phyloP scores from a whole-genome alignment of 2,329 filamentous ascomycete species.

The Neoascochyta sp. region DNA sequence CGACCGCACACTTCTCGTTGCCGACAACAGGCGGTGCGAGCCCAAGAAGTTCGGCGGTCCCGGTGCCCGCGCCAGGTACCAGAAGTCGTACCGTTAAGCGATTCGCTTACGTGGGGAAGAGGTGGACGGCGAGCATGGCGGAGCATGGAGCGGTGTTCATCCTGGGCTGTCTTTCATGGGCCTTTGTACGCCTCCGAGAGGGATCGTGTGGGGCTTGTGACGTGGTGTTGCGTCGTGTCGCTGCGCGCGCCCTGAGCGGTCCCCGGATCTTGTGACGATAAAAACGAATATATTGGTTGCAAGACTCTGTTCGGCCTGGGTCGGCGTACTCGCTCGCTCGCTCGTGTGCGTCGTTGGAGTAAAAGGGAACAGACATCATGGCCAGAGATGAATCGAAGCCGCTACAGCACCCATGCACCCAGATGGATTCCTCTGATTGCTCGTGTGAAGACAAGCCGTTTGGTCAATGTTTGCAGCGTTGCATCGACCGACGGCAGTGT shows the following conservation, averaged over 20 bases:
- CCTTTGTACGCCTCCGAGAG: slow-evolving; percentile 22
- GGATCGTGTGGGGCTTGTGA: slow-evolving; percentile 20
- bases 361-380: too few relatives aligned
- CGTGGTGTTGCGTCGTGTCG: slow-evolving; percentile 21
- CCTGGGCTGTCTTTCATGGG: slow-evolving; percentile 37
- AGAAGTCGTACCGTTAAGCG: slow-evolving; percentile 97
- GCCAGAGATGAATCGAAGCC: too few relatives aligned
- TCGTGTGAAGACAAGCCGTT: too few relatives aligned
- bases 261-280: slow-evolving; percentile 38
- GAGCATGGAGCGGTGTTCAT: slow-evolving; percentile 38
- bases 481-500: too few relatives aligned
- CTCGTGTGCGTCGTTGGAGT: too few relatives aligned
- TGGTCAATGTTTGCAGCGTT: too few relatives aligned
- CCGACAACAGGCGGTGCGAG: slow-evolving; percentile 98
- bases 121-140: slow-evolving; percentile 14
- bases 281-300: slow-evolving; percentile 41
- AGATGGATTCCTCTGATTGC: too few relatives aligned
- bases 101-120: slow-evolving; percentile 5
- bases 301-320: too few relatives aligned
- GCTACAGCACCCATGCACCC: too few relatives aligned
- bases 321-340: too few relatives aligned
- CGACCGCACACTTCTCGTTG: slow-evolving; percentile 95
- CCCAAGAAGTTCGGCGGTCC: slow-evolving; percentile 97
- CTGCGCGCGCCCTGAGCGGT: slow-evolving; percentile 23
- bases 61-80: slow-evolving; percentile 93